Base-by-base conservation (phyloP, 805 yeast species). In the Starmerella geochares region DNA sequence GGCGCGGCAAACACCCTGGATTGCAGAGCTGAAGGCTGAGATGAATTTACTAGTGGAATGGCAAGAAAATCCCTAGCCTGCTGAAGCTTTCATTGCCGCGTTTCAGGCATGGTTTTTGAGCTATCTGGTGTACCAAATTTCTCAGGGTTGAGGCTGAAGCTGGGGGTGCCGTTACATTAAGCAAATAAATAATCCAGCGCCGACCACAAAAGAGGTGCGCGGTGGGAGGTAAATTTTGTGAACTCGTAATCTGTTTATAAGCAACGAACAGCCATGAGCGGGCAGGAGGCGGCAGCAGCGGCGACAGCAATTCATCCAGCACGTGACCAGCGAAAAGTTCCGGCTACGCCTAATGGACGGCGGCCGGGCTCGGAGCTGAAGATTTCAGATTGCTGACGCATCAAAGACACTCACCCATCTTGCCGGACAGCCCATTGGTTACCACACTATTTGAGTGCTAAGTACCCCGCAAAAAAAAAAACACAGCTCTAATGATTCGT, bases 401-500 rank as follows among this genome's bases (percentile, higher is more conserved):
- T 5, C 24, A 7, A 20, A 16, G 8, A 32, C n/a, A 25, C 33
- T 27, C n/a, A 25, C 33, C 13, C 44, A 9, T 27, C 44, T 40
- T 40, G 24, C 33, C 33, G 33, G 23, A 7, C 14, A 16, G 44
- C 44, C 44, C 33, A 40, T 40, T 40, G 44, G 44, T 27, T 20
- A 37, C 41, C 8, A 14, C 13, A 27, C n/a, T 21, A 11, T 13
- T 27, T 25, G 44, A 40, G 33, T 20, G n/a, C 17, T 20, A n/a
- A 24, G 31, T 27, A 40, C 44, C 44, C 44, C 44, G 33, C 44
- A 25, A 27, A 40, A 40, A 40, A 40, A n/a, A 16, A 25, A 2
- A 11, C 11, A 16, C 33, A 40, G 44, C 44, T 40, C 14, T 40
- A 47, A 52, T 52, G 55, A 32, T 49, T 36, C 53, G 55, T 24